Evolutionary conservation across 179 eudicot genomes (phyloP).

Genomic region (Sideroxylon spinosum): DNA sequence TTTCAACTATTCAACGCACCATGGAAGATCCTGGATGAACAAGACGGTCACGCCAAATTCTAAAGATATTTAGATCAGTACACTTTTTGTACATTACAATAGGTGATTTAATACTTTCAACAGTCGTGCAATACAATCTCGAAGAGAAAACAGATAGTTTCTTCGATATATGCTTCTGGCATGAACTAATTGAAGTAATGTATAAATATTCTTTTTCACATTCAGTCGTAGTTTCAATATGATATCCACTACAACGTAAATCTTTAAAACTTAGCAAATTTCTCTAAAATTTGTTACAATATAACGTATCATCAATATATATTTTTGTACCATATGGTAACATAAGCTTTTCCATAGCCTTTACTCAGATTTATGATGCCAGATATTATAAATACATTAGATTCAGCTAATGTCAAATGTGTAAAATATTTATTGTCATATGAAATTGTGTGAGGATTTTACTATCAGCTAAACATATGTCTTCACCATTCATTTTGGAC

Average conservation of each 20-base stretch:
- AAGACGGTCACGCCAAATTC: not conserved
- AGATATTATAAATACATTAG: not conserved
- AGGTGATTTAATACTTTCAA: not conserved
- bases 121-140: not conserved
- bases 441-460: not conserved
- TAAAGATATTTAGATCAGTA: not conserved
- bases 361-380: not conserved
- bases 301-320: not conserved
- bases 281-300: not conserved
- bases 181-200: not conserved
- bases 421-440: not conserved
- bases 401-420: not conserved
- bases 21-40: not conserved
- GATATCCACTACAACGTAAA: not conserved
- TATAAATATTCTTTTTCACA: not conserved
- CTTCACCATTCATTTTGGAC: not conserved
- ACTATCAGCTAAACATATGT: not conserved
- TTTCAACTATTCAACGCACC: not conserved
- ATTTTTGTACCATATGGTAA: not conserved
- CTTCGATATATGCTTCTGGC: not conserved
- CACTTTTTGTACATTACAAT: not conserved
- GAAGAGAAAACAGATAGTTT: not conserved
- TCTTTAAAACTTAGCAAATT: conserved; percentile 1
- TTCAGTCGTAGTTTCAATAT: not conserved
- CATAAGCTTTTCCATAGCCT: not conserved